Percentiles rank a stretch among this genome's conserved stretches.
phyloP scores from a whole-genome alignment of 768 basidiomycete species.

The Lactarius pseudohatsudake region DNA sequence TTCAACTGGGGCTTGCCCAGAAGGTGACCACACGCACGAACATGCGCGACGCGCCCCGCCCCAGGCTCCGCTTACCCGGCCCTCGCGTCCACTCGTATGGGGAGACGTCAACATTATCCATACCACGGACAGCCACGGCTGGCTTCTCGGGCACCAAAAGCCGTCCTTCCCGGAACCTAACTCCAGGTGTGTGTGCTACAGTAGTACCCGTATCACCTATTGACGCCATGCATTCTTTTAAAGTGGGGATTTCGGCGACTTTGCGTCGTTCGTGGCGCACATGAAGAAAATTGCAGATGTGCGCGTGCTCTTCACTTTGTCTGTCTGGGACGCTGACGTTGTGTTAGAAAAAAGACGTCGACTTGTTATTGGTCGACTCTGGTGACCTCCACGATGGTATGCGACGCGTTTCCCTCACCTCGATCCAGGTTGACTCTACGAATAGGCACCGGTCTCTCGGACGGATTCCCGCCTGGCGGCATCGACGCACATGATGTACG shows the following conservation, averaged over 20 bases:
- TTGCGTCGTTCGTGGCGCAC: conserved; percentile 80
- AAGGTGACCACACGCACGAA: conserved; percentile 33
- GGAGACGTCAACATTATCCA: conserved; percentile 87
- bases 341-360: conserved; percentile 61
- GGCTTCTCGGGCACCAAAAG: conserved; percentile 85
- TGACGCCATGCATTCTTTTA: not conserved
- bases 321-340: not conserved
- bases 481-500: conserved; percentile 71
- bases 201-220: not conserved
- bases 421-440: conserved; percentile 21
- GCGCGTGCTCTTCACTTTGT: conserved; percentile 19
- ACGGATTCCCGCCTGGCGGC: conserved; percentile 68
- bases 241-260: conserved; percentile 73
- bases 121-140: conserved; percentile 83
- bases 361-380: conserved; percentile 79
- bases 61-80: conserved; percentile 49
- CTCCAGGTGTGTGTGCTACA: conserved; percentile 48
- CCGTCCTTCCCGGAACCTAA: conserved; percentile 70
- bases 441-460: conserved; percentile 71
- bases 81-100: conserved; percentile 73
- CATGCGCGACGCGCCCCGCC: conserved; percentile 42
- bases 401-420: not conserved
- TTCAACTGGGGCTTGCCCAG: not conserved
- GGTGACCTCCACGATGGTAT: conserved; percentile 76
- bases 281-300: conserved; percentile 76